These are phyloP conservation scores for Backusella westeae DNA, from an alignment of 192 early-diverging fungal genomes.

Conservation along the genomic window DNA sequence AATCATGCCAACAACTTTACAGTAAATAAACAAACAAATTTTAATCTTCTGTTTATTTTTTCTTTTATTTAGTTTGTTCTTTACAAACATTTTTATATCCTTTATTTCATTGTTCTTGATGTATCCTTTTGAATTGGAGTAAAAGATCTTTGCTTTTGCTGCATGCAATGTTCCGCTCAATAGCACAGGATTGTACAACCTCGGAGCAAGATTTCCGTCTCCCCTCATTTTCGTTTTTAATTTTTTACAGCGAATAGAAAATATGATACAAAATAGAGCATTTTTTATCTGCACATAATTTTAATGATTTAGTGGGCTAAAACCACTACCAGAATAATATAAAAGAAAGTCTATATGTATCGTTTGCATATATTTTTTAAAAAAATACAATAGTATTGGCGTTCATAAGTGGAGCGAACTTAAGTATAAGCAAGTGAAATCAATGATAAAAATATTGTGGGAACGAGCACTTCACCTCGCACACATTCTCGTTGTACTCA, in stretches of 20 bases:
- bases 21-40: neutral
- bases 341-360: neutral
- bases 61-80: neutral
- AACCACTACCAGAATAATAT: neutral
- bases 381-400: neutral
- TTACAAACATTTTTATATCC: neutral
- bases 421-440: neutral
- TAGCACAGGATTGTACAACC: neutral
- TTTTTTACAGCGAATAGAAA: neutral
- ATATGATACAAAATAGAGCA: neutral
- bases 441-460: neutral
- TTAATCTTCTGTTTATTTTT: conserved; percentile 1
- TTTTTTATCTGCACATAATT: neutral
- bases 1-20: neutral
- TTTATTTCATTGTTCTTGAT: neutral
- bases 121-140: neutral
- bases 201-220: neutral
- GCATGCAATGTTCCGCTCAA: neutral
- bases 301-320: neutral
- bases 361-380: neutral
- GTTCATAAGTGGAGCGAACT: neutral
- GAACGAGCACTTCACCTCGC: neutral
- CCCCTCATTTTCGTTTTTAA: neutral
- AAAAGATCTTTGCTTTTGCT: neutral
- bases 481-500: conserved; percentile 3